Evolutionary conservation across 306 rosid genomes (phyloP), one percentile per base, ranked within the genome.

Genomic region (Rubus idaeus): DNA sequence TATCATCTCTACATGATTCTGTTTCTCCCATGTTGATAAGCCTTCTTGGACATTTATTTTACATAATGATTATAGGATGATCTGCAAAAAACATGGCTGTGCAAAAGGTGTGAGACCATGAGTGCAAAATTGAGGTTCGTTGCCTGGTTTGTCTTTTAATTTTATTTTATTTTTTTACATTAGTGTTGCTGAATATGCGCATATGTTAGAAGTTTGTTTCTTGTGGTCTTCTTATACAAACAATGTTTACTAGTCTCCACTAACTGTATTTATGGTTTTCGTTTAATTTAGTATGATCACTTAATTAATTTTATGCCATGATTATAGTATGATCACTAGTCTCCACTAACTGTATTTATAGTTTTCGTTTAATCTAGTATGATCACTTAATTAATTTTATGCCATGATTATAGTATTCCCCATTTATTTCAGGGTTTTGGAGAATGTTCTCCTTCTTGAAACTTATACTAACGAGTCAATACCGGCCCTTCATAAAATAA

Each of bases 21-120:
- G 69, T 46, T 20, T 21, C 35, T 30, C 72, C 17, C 7, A 57
- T 60, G 52, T 47, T 70, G 21, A 65, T 77, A 52, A 35, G 37
- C 26, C 12, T 21, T 77, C 62, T 70, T 56, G 44, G 71, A 42
- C 67, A 73, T 53, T 84, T 53, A n/a, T 58, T 40, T 26, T 8
- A 71, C 61, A 17, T 53, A 53, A 78, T 77, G 39, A 53, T 71
- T 82, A 75, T 82, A 92, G 98, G 99, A 96, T 74, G 97, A 93
- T 42, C 66, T 89, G 75, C 96, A 90, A 80, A 96, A 96, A 80
- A 88, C 98, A 55, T 92, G 99, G 97, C 96, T 96, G 37, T 92
- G 98, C 85, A 96, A 91, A 89, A 89, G 99, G 74, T 92, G 99
- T 81, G 97, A 87, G 85, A 91, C 99, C 75, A 96, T 96, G 99